A percentile compares a stretch with the other conserved stretches of the same genome.
These are phyloP conservation scores for Pleoardoris graminearum DNA, from an alignment of 2,329 filamentous ascomycete genomes.

Conservation along the genomic window DNA sequence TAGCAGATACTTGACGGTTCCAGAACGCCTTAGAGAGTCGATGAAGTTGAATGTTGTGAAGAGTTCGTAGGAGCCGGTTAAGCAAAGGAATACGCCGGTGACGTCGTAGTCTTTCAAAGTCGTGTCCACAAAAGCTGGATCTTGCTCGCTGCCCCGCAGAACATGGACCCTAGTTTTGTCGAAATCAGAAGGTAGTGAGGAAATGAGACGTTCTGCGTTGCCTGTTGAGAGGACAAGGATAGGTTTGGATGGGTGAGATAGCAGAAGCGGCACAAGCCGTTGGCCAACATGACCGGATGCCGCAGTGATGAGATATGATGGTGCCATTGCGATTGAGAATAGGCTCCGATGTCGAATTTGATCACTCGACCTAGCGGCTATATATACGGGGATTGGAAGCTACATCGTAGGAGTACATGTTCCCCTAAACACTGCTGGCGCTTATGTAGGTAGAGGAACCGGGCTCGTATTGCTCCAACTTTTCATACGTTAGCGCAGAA, in stretches of 20 bases:
- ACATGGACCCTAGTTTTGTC: slow-evolving; percentile 1
- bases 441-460: no score
- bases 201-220: neutral
- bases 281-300: slow-evolving; percentile 3
- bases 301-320: slow-evolving; percentile 7
- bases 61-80: slow-evolving; percentile 6
- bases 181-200: neutral
- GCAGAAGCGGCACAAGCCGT: slow-evolving; percentile 1
- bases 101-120: slow-evolving; percentile 1
- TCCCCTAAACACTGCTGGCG: no score
- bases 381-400: no score
- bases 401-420: no score
- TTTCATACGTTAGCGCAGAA: no score
- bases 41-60: slow-evolving; percentile 9
- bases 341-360: no score
- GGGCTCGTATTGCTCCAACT: no score
- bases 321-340: slow-evolving; percentile 2
- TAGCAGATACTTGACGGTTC: slow-evolving; percentile 6
- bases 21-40: neutral
- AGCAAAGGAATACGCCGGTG: slow-evolving; percentile 1
- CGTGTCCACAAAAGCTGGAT: neutral
- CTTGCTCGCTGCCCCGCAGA: neutral
- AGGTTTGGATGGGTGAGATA: slow-evolving; percentile 1
- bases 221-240: neutral
- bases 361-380: no score